A percentile compares a stretch with the other conserved stretches of the same genome.
phyloP scores from a whole-genome alignment of 2,329 filamentous ascomycete species.

The Ophiostoma ulmi region DNA sequence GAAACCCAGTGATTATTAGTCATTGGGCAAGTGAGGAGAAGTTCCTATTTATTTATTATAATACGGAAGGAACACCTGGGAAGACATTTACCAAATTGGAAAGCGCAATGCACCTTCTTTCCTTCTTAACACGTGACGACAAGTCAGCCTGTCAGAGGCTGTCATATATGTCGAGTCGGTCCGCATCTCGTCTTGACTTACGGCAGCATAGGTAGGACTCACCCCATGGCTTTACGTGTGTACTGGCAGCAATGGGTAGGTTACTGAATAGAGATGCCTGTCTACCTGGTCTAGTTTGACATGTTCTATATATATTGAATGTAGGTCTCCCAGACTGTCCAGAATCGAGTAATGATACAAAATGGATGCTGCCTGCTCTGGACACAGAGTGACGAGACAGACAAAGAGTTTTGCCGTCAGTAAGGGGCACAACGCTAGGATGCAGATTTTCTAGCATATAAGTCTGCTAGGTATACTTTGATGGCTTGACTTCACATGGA shows the following conservation, averaged over 20 bases:
- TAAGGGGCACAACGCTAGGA: not conserved
- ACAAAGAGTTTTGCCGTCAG: too few relatives aligned
- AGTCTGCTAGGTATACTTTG: not conserved
- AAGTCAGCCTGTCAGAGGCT: not conserved
- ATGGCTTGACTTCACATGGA: not conserved
- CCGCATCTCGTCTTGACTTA: not conserved
- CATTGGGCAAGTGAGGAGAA: not conserved
- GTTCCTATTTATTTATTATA: not conserved
- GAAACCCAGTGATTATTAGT: not conserved
- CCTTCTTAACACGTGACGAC: not conserved
- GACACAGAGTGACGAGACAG: not conserved
- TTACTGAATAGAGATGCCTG: not conserved
- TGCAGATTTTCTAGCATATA: not conserved
- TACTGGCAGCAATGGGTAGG: not conserved
- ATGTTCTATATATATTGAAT: not conserved
- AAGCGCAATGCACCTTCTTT: not conserved
- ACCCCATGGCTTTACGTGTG: too few relatives aligned
- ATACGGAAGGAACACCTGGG: not conserved
- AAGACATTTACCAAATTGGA: not conserved
- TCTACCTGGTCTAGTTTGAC: not conserved
- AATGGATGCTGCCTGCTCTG: not conserved
- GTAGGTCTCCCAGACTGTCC: not conserved
- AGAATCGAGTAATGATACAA: not conserved
- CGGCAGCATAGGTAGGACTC: not conserved
- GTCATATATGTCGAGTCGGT: not conserved